A percentile compares a stretch with the other conserved stretches of the same genome.
These are phyloP conservation scores for Aspergillus bridgeri DNA, from an alignment of 495 filamentous ascomycete species.

Conservation along the genomic window DNA sequence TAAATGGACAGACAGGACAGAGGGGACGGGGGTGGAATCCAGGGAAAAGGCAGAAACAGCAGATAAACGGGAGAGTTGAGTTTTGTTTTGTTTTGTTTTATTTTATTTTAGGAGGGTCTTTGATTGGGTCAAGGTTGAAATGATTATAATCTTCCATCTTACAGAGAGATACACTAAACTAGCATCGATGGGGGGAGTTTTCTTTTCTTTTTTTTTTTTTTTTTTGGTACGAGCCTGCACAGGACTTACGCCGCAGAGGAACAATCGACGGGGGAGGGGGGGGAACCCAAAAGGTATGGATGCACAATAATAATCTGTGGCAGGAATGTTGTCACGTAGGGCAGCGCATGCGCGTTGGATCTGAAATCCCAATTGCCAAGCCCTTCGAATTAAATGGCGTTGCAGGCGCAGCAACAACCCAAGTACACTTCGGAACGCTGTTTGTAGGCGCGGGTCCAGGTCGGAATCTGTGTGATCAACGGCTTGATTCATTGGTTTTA, in stretches of 20 bases:
- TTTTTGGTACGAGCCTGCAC: not conserved
- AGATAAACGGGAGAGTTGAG: not conserved
- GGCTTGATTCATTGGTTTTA: not conserved
- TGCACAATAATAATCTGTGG: conserved; percentile 15
- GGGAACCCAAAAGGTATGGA: conserved; percentile 9
- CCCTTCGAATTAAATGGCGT: conserved; percentile 8
- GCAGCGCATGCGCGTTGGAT: conserved; percentile 25
- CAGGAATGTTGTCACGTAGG: conserved; percentile 28
- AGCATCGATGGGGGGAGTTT: not conserved
- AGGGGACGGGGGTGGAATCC: not conserved
- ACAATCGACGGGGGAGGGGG: not conserved
- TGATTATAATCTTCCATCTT: not conserved
- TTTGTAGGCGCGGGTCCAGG: not conserved
- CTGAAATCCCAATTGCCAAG: conserved; percentile 21
- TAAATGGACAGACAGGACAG: not conserved
- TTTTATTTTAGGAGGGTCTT: not conserved
- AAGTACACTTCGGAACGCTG: not conserved
- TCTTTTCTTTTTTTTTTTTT: not conserved
- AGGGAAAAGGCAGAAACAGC: not conserved
- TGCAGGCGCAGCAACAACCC: conserved; percentile 8
- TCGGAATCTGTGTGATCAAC: not conserved
- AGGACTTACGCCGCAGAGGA: not conserved
- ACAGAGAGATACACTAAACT: not conserved
- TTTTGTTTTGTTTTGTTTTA: not conserved
- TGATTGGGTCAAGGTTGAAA: not conserved